phyloP scores from a whole-genome alignment of 305 asterid species.

The Fraxinus nigra region DNA sequence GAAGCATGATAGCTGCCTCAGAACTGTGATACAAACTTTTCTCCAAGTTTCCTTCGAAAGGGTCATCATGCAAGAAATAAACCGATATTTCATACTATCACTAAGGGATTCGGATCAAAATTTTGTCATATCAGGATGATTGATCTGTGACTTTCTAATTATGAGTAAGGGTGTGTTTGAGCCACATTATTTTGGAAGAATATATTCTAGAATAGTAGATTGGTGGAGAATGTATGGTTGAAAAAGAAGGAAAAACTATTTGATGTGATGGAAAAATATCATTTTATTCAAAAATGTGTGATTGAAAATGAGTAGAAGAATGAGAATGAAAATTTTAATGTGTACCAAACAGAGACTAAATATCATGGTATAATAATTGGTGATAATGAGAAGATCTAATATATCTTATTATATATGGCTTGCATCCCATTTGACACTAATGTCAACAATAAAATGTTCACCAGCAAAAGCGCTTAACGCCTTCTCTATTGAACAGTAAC shows the following conservation, averaged over 20 bases:
- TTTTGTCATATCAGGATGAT: neutral
- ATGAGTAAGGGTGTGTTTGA: neutral
- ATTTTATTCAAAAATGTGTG: no score
- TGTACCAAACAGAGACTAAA: neutral
- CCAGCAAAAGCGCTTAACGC: neutral
- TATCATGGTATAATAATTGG: neutral
- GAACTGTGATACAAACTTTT: conserved; percentile 7
- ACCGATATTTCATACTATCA: conserved; percentile 3
- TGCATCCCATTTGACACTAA: neutral
- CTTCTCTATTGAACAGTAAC: neutral
- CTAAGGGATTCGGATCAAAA: neutral
- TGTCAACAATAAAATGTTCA: neutral
- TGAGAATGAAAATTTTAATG: no score
- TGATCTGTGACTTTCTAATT: neutral
- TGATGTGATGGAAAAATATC: no score
- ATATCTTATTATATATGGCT: neutral
- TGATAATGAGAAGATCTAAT: neutral
- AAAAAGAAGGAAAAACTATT: no score
- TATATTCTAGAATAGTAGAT: no score
- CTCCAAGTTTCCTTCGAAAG: conserved; percentile 12
- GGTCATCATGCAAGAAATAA: conserved; percentile 14
- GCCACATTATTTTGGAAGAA: no score
- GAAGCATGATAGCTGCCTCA: neutral
- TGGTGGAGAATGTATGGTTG: no score
- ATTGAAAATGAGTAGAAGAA: no score